Evolutionary conservation across 2,329 filamentous ascomycete genomes (phyloP).

Genomic region (Gaeumannomyces sp.): DNA sequence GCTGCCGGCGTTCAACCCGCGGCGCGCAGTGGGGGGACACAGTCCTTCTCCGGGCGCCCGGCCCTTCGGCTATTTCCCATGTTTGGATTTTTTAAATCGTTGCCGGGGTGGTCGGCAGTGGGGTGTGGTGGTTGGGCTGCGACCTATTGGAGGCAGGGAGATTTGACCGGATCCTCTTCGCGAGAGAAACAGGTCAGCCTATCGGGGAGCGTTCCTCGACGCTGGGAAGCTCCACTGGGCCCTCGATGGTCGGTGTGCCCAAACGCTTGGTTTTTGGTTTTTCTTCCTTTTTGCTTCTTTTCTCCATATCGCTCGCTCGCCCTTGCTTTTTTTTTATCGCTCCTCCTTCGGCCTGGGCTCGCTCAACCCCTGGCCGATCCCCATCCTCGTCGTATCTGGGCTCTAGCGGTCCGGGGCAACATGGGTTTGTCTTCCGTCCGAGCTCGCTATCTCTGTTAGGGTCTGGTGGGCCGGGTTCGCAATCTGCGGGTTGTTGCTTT

Average conservation of each 20-base stretch:
- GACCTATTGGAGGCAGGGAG: background rate
- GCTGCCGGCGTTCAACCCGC: no score
- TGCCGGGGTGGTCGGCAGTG: background rate
- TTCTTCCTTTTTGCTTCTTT: conserved; percentile 1
- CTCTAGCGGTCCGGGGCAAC: background rate
- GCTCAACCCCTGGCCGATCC: background rate
- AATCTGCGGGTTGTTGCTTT: background rate
- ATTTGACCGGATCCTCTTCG: background rate
- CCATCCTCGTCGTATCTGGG: background rate
- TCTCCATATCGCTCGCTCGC: no score
- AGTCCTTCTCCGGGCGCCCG: no score
- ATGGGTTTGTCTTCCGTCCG: background rate
- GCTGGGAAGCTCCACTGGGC: background rate
- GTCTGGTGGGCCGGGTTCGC: background rate
- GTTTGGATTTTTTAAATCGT: background rate
- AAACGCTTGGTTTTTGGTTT: background rate
- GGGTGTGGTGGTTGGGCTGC: background rate
- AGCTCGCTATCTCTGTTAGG: background rate
- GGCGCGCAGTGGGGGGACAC: no score
- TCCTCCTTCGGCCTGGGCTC: no score
- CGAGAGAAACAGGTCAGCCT: background rate
- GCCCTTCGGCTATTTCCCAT: background rate
- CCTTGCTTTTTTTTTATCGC: conserved; percentile 5
- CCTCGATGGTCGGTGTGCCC: background rate
- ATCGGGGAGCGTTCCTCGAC: background rate